Conservation (phyloP, 495 filamentous ascomycete genomes). For the Xylaria flabelliformis region DNA sequence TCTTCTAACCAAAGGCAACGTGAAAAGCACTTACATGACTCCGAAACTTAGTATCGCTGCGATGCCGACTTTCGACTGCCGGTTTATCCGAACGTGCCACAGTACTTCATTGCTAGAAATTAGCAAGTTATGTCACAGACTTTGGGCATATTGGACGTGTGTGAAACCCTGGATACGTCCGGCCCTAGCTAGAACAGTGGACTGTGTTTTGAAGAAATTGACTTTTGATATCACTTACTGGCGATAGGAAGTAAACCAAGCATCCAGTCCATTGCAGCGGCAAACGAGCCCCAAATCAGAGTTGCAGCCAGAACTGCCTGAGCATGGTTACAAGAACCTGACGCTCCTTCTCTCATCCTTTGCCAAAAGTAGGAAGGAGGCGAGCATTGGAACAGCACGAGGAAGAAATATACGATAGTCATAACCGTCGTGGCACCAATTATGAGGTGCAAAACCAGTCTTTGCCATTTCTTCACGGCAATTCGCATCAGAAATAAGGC, state of each 20-base stretch:
- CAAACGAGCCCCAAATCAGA: constrained; percentile 47
- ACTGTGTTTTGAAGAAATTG: background rate
- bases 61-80: constrained; percentile 42
- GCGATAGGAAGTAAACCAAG: constrained; percentile 51
- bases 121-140: background rate
- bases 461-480: constrained; percentile 38
- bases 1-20: background rate
- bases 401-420: constrained; percentile 46
- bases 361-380: constrained; percentile 49
- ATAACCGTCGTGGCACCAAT: constrained; percentile 34
- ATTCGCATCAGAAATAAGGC: constrained; percentile 51
- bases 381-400: constrained; percentile 48
- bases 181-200: background rate
- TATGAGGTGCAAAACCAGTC: constrained; percentile 44
- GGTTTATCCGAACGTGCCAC: constrained; percentile 48
- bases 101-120: constrained; percentile 35
- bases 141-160: background rate
- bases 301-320: constrained; percentile 37
- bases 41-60: constrained; percentile 46
- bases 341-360: constrained; percentile 31
- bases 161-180: background rate
- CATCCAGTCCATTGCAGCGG: constrained; percentile 47
- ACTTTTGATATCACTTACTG: constrained; percentile 21
- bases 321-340: constrained; percentile 43
- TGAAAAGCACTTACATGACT: constrained; percentile 36